Conservation (phyloP, 768 basidiomycete genomes). For the Termitomyces sp. region DNA sequence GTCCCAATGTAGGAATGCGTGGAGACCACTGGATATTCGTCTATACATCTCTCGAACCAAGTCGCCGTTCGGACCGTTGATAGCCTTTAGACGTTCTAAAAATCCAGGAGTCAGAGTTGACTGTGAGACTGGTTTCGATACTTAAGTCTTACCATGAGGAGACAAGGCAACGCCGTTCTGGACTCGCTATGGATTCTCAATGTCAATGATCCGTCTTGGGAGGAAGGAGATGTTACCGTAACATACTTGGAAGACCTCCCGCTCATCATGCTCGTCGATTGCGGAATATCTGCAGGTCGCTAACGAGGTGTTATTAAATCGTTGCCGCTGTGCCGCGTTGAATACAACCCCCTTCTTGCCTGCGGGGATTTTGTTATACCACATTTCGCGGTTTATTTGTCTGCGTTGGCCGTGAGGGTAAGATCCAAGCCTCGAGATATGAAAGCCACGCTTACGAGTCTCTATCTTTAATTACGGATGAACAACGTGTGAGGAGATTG, state of each 20-base stretch:
- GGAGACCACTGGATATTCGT: constrained; percentile 30
- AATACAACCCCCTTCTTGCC: constrained; percentile 19
- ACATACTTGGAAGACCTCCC: constrained; percentile 61
- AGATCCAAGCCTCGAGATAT: background rate
- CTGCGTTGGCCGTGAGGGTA: constrained; percentile 4
- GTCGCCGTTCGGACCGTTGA: constrained; percentile 42
- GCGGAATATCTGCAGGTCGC: constrained; percentile 49
- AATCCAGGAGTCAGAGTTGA: background rate
- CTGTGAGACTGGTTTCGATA: too few relatives aligned
- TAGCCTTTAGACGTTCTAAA: constrained; percentile 50
- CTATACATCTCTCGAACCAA: constrained; percentile 38
- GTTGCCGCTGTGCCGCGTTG: constrained; percentile 19
- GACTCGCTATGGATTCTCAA: constrained; percentile 34
- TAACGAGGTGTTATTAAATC: constrained; percentile 43
- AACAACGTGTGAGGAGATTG: constrained; percentile 9
- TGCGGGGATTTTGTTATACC: constrained; percentile 17
- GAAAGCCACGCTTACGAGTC: constrained; percentile 20
- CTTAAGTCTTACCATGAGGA: constrained; percentile 35
- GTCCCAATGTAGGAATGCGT: constrained; percentile 37
- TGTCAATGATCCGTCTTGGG: background rate
- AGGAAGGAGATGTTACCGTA: background rate
- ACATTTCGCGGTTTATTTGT: constrained; percentile 19
- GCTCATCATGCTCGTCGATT: constrained; percentile 49
- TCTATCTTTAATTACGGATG: constrained; percentile 16
- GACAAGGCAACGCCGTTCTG: constrained; percentile 49